Evolutionary conservation across 495 filamentous ascomycete species (phyloP), one percentile per base, ranked within the genome.

Genomic region (Penicillium crystallinum): DNA sequence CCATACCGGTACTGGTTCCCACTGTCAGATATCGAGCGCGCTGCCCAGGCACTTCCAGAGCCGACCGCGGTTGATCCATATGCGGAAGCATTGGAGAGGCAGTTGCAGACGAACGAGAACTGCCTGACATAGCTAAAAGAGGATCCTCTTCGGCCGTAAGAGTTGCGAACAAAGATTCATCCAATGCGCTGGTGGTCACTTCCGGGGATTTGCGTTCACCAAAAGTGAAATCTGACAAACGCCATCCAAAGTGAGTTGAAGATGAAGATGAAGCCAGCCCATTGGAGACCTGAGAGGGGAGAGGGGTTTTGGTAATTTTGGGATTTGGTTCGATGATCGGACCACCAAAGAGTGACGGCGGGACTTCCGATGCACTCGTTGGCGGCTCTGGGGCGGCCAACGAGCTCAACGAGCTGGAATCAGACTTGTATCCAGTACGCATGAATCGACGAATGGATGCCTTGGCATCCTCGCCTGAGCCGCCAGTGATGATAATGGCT

Each of bases 1-100:
- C 75, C 40, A 72, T 75, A 14, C 95, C 93, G n/a, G 72, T 82
- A 36, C 80, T 81, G 6, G 90, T 97, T 22, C 93, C 93, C 18
- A 87, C 73, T 10, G 90, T 89, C 34, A 97, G 58, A 18, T 95
- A 81, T 19, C 93, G 86, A 25, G 86, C 88, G 43, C 90, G 81
- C 50, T 90, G 86, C 11, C 93, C 93, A 21, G 93, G 92, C 38
- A 96, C 77, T 48, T 81, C 79, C 0, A 67, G 58, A 27, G 62
- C 62, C 17, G 71, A 70, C 0, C 66, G 58, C 17, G 71, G 65
- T 22, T 69, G 63, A 29, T 69, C 66, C 66, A 64, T 86, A 74
- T 65, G 77, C 30, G 66, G 71, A 14, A 75, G 64, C 55, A 65
- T 64, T 8, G 85, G 84, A 5, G 83, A 82, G 2, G 80, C 77